Base-by-base conservation (phyloP, 192 early-diverging fungal species). In the Umbelopsis sp. region DNA sequence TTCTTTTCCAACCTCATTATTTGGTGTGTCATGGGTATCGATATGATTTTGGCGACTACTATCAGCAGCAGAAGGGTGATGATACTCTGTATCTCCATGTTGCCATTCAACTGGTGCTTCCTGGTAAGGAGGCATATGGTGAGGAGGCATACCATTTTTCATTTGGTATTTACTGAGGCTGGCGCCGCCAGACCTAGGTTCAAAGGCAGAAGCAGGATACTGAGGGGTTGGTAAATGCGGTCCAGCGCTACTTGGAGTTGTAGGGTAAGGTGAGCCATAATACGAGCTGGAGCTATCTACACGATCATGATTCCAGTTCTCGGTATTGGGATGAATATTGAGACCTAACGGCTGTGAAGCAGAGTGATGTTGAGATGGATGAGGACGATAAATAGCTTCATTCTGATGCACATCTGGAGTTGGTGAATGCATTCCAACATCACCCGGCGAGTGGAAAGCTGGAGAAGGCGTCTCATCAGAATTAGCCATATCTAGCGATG, bases 1-100 rank as follows among this genome's bases (percentile, higher is more conserved):
- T n/a, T 41, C 55, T 64, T 74, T 74, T 20, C 67, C 73, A 47
- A 70, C 18, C 33, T 74, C 73, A 16, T 67, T 58, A 23, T 53
- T 74, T 44, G 73, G 73, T 30, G 73, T 74, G 35, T 61, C 55
- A 25, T 30, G 16, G 25, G 55, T 22, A 61, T 61, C 33, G 16
- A 2, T 30, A 61, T 35, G 30, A 12, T 61, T 25, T 16, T 37
- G 55, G 27, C 16, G 27, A 25, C 30, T 61, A 35, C 27, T 33
- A 16, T 13, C 30, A 8, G 55, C 4, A 61, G 55, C 27, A 3
- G 55, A 15, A 13, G 27, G 27, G 2, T 61, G 55, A 30, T 49
- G 48, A 49, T 61, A 61, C 4, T 61, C 55, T 61, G 33, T 25
- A 22, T 61, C 55, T 16, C 55, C 16, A n/a, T 27, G 55, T 8